Evolutionary conservation across 2,329 filamentous ascomycete species (phyloP).

Genomic region (Piedraia hortae): DNA sequence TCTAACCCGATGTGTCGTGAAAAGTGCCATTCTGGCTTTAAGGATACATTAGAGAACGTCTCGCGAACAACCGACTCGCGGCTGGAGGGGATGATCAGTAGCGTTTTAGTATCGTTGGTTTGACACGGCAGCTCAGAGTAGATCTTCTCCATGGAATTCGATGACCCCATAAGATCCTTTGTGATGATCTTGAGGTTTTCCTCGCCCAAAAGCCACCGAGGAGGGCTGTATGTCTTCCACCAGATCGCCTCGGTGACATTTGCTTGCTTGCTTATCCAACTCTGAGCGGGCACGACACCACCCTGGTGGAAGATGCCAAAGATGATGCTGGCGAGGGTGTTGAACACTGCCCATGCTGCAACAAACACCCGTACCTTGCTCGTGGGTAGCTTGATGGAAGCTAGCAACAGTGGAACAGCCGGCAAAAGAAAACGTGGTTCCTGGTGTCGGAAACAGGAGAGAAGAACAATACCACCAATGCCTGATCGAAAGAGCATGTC

Average conservation of each 20-base stretch:
- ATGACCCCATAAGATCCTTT: constrained; percentile 45
- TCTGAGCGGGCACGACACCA: constrained; percentile 47
- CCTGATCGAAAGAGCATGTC: constrained; percentile 44
- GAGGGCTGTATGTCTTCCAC: constrained; percentile 72
- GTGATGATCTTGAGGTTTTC: constrained; percentile 47
- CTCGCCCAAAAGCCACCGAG: constrained; percentile 52
- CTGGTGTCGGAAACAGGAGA: constrained; percentile 53
- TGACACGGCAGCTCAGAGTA: constrained; percentile 36
- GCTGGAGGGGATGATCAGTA: constrained; percentile 43
- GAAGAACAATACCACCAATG: constrained; percentile 38
- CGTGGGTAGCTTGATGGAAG: constrained; percentile 39
- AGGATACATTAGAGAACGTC: neutral
- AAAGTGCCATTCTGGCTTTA: neutral
- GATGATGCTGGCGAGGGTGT: constrained; percentile 29
- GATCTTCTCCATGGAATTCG: constrained; percentile 25
- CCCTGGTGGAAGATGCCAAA: constrained; percentile 70
- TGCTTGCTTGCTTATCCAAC: constrained; percentile 42
- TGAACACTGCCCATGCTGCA: constrained; percentile 22
- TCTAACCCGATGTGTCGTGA: constrained; percentile 44
- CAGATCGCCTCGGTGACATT: constrained; percentile 42
- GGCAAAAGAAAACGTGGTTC: constrained; percentile 56
- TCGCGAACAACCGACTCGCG: constrained; percentile 26
- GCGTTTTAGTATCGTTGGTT: constrained; percentile 20
- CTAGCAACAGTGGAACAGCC: constrained; percentile 47
- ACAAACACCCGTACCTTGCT: constrained; percentile 24